Percentiles rank a stretch among this genome's conserved stretches.
Evolutionary conservation across 768 basidiomycete species (phyloP).

Genomic region (Roridomyces roridus): DNA sequence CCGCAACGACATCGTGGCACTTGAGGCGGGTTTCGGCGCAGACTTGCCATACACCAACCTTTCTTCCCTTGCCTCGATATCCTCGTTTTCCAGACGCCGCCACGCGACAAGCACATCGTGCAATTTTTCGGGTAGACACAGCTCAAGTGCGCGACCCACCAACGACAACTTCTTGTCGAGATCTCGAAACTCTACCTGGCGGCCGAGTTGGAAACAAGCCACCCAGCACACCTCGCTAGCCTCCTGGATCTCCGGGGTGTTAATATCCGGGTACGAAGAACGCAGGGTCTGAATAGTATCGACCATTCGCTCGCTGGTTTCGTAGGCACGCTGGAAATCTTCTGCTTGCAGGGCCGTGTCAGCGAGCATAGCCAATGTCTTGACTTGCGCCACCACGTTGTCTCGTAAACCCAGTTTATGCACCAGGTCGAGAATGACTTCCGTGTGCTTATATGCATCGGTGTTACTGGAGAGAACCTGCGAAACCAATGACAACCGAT

Average conservation of each 20-base stretch:
- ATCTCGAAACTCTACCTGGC: slow-evolving; percentile 79
- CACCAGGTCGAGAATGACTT: slow-evolving; percentile 90
- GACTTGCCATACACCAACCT: slow-evolving; percentile 35
- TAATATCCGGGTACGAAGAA: slow-evolving; percentile 33
- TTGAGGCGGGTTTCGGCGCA: slow-evolving; percentile 32
- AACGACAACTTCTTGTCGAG: slow-evolving; percentile 69
- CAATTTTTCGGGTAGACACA: slow-evolving; percentile 84
- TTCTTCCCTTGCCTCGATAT: slow-evolving; percentile 57
- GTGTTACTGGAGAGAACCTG: slow-evolving; percentile 83
- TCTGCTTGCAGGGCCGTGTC: slow-evolving; percentile 85
- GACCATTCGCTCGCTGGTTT: slow-evolving; percentile 76
- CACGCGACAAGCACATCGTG: slow-evolving; percentile 80
- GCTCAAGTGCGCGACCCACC: slow-evolving; percentile 81
- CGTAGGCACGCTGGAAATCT: slow-evolving; percentile 79
- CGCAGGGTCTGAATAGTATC: slow-evolving; percentile 60
- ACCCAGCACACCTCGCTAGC: slow-evolving; percentile 90
- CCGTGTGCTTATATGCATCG: slow-evolving; percentile 90
- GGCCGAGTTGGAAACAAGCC: slow-evolving; percentile 86
- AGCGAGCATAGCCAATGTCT: slow-evolving; percentile 88
- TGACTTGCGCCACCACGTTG: slow-evolving; percentile 79
- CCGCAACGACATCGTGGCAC: slow-evolving; percentile 59
- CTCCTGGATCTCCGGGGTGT: slow-evolving; percentile 55
- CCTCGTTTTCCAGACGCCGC: slow-evolving; percentile 76
- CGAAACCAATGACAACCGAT: slow-evolving; percentile 87
- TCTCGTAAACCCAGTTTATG: slow-evolving; percentile 84